These are phyloP conservation scores for Psidium guajava DNA, from an alignment of 345 rosid species.

Conservation along the genomic window DNA sequence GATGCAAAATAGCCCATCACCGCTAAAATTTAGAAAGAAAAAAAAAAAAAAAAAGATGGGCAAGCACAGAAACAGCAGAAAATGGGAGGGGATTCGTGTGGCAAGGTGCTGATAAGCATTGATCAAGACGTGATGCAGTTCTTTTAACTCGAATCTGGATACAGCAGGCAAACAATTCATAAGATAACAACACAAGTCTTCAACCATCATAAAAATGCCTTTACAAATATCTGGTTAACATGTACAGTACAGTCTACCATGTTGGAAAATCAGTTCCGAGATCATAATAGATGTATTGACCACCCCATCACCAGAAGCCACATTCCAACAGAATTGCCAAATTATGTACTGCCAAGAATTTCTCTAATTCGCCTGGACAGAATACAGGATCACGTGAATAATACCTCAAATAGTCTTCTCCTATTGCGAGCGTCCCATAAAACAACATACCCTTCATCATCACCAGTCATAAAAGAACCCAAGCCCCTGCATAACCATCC, in stretches of 20 bases:
- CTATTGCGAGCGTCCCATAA: conserved; percentile 63
- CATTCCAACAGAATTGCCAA: neutral
- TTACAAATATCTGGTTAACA: neutral
- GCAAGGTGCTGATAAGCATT: neutral
- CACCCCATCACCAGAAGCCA: neutral
- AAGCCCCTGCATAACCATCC: conserved; percentile 25
- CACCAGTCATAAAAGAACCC: conserved; percentile 69
- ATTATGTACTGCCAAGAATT: neutral
- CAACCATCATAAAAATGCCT: neutral
- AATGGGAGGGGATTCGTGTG: neutral
- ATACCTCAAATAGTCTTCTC: conserved; percentile 66
- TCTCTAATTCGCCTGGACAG: neutral
- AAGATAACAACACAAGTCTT: neutral
- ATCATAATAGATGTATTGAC: neutral
- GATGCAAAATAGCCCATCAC: neutral
- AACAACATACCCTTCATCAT: conserved; percentile 54
- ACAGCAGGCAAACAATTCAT: neutral
- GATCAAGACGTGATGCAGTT: neutral
- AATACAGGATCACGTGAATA: neutral
- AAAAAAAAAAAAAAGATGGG: neutral
- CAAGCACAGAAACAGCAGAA: neutral
- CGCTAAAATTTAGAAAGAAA: neutral
- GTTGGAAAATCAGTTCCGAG: neutral
- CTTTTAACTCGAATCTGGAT: neutral
- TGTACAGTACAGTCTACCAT: neutral